These are phyloP conservation scores for Penicillium sp. DNA, from an alignment of 2,329 filamentous ascomycete genomes.

Conservation along the genomic window DNA sequence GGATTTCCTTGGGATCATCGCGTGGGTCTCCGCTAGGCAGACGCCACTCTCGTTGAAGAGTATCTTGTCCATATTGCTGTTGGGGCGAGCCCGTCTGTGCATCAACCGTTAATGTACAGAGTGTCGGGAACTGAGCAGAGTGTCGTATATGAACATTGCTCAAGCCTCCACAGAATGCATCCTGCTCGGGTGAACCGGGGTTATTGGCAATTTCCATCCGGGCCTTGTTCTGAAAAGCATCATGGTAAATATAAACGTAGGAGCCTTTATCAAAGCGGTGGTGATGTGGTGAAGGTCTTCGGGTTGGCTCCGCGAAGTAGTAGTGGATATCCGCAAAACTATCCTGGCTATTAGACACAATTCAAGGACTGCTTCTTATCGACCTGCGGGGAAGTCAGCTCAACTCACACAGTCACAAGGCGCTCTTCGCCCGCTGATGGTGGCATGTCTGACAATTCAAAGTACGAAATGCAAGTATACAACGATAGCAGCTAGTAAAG, in stretches of 20 bases:
- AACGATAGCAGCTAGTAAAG: neutral
- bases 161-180: constrained; percentile 54
- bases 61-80: constrained; percentile 18
- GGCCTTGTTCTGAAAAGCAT: constrained; percentile 44
- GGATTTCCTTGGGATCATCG: constrained; percentile 46
- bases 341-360: constrained; percentile 5
- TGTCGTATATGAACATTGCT: constrained; percentile 47
- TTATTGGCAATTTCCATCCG: constrained; percentile 58
- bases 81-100: constrained; percentile 24
- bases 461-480: neutral
- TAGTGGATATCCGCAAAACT: constrained; percentile 59
- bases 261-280: constrained; percentile 58
- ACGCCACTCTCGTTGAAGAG: constrained; percentile 46
- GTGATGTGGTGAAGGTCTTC: constrained; percentile 43
- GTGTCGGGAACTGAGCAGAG: constrained; percentile 52
- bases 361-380: neutral
- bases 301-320: constrained; percentile 50
- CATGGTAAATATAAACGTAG: constrained; percentile 57
- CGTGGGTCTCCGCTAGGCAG: constrained; percentile 46
- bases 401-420: constrained; percentile 40
- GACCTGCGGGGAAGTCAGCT: constrained; percentile 17
- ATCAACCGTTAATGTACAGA: constrained; percentile 51
- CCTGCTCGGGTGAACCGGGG: constrained; percentile 54
- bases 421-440: constrained; percentile 40
- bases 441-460: constrained; percentile 32